phyloP scores from a whole-genome alignment of 2,329 filamentous ascomycete species.

The Penicillium sp. region DNA sequence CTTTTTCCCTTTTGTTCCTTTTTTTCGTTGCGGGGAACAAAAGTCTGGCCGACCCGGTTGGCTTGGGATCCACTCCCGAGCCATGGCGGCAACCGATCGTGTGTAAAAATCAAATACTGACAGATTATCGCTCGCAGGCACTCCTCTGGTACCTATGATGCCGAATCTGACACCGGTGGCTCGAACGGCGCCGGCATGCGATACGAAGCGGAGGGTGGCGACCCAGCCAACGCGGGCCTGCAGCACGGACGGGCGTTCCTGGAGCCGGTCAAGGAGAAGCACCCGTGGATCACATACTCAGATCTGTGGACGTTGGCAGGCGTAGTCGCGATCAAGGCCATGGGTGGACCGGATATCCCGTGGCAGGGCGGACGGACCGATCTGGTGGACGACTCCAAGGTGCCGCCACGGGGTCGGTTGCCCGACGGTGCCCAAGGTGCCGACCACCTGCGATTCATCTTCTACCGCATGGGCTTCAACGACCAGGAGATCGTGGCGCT shows the following conservation, averaged over 20 bases:
- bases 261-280: slow-evolving; percentile 56
- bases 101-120: slow-evolving; percentile 5
- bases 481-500: slow-evolving; percentile 59
- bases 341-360: slow-evolving; percentile 56
- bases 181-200: slow-evolving; percentile 64
- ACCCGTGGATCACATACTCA: slow-evolving; percentile 62
- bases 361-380: slow-evolving; percentile 60
- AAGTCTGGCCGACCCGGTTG: slow-evolving; percentile 4
- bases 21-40: neutral
- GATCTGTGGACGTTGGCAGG: slow-evolving; percentile 63
- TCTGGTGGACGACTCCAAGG: slow-evolving; percentile 56
- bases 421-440: slow-evolving; percentile 53
- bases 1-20: neutral
- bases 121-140: slow-evolving; percentile 44
- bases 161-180: slow-evolving; percentile 57
- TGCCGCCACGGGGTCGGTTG: slow-evolving; percentile 55
- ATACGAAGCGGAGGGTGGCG: slow-evolving; percentile 60
- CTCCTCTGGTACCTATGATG: slow-evolving; percentile 60
- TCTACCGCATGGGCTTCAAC: slow-evolving; percentile 58
- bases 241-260: slow-evolving; percentile 61
- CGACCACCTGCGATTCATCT: slow-evolving; percentile 54
- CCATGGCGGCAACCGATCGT: neutral
- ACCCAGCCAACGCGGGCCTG: slow-evolving; percentile 61
- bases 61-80: neutral
- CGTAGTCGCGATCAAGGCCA: slow-evolving; percentile 54